Base-by-base conservation (phyloP, 345 rosid species). In the Moringa oleifera region DNA sequence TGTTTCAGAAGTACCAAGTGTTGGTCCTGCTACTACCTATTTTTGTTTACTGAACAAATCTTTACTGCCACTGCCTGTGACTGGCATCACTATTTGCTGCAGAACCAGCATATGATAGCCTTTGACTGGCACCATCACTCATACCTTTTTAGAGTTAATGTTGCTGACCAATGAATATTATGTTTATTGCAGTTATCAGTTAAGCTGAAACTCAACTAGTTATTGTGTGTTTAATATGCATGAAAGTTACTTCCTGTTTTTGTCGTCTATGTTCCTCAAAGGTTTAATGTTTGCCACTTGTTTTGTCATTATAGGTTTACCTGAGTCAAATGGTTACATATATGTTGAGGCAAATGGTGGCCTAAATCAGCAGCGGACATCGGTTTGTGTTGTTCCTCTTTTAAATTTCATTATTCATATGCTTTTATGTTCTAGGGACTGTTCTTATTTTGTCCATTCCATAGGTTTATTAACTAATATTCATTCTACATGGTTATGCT, bases 321-420 rank as follows among this genome's bases (percentile, higher is more conserved):
- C 94, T n/a, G 97, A 87, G 66, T 95, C 96, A 23, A 95, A 91
- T 71, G 96, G 97, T 78, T 95, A 79, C 77, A 80, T 95, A 74
- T 91, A 83, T 78, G 88, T 95, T 37, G 97, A 95, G 75, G 99
- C 99, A 47, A 91, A 95, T 69, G 99, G 99, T 69, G 98, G 99
- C 64, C 70, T 91, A 64, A 95, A 91, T 81, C 99, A 95, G 80
- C 98, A 91, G 80, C 87, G 99, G 81, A 84, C 95, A 57, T 91
- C 99, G 96, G 99, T 95, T 75, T 75, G 94, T 85, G 71, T 73
- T 62, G 23, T 59, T 77, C 63, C 45, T 77, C 36, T 55, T 57
- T 69, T 68, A 19, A 23, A 58, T 17, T 25, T 70, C n/a, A 22
- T 53, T 63, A 46, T 20, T 58, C 57, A 23, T 55, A 61, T 23